These are phyloP conservation scores for Aspergillus ustus DNA, from an alignment of 2,329 filamentous ascomycete species.

Conservation along the genomic window DNA sequence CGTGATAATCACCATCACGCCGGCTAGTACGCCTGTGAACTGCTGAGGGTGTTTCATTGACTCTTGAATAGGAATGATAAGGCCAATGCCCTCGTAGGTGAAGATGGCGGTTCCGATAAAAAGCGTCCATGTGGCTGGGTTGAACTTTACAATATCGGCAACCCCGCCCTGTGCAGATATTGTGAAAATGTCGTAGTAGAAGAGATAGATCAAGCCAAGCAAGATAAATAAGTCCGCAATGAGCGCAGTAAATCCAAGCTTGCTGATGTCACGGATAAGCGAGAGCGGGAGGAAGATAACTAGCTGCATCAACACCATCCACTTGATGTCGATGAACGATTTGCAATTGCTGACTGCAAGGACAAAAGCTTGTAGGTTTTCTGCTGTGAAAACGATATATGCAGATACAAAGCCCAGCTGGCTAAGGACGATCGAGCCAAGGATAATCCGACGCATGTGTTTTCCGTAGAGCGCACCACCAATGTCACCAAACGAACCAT, in stretches of 20 bases:
- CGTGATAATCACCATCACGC: conserved; percentile 95
- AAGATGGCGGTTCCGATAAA: conserved; percentile 99
- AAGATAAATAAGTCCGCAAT: conserved; percentile 94
- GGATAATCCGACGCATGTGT: conserved; percentile 85
- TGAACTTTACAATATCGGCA: conserved; percentile 88
- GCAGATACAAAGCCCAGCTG: conserved; percentile 94
- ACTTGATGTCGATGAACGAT: conserved; percentile 82
- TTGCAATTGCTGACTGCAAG: conserved; percentile 87
- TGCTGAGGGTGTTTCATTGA: conserved; percentile 91
- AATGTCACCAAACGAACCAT: conserved; percentile 97
- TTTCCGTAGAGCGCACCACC: conserved; percentile 89
- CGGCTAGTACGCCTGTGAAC: conserved; percentile 84
- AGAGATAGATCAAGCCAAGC: conserved; percentile 87
- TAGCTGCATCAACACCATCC: conserved; percentile 92
- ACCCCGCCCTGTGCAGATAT: conserved; percentile 74
- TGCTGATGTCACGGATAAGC: conserved; percentile 92
- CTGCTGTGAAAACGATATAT: conserved; percentile 95
- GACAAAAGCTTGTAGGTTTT: conserved; percentile 94
- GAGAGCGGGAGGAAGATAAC: conserved; percentile 93
- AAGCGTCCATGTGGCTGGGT: conserved; percentile 88
- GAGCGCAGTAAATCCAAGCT: conserved; percentile 92
- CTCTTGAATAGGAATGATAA: conserved; percentile 97
- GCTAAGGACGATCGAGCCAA: conserved; percentile 89
- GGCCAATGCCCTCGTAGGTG: conserved; percentile 95
- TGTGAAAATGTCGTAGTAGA: conserved; percentile 92